Base-by-base conservation (phyloP, 768 basidiomycete species). In the Crassisporium funariophilum region DNA sequence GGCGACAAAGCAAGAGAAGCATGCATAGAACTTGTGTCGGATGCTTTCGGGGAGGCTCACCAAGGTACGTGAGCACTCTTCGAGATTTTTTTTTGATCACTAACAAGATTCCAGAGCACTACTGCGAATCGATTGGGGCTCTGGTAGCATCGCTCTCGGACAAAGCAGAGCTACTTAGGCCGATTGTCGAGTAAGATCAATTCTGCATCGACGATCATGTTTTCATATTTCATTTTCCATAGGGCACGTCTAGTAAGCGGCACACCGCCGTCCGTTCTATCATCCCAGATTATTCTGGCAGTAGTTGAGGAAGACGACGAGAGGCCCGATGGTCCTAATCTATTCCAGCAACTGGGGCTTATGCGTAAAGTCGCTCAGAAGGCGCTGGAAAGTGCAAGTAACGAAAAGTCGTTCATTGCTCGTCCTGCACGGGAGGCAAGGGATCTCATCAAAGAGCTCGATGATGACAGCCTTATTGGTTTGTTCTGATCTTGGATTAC, bases 361-460 rank as follows among this genome's bases (percentile, higher is more conserved):
- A 66, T 87, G 23, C 76, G 76, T 5, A 77, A 68, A 33, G 80
- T 94, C 3, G 81, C 86, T 0, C 80, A 85, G 62, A 93, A 93
- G 62, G 75, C 88, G 3, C 70, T 82, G 41, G 84, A 87, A 52
- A 81, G 84, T 56, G 76, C 79, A 1, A 81, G 75, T 2, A 83
- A 76, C 50, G 90, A 93, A 34, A 79, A 79, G 25, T 82, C 88
- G 2, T 73, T 78, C 15, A 81, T 95, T 34, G 76, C 88, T 8
- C 74, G 91, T 36, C 91, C 91, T 0, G 87, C 91, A 5, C 73
- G 92, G 35, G 91, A 95, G 59, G 86, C 93, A 2, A 76, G 84
- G 50, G 93, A 95, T 41, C 46, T 86, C 17, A 59, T 95, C 21
- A 78, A 71, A 53, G 66, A 66, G 38, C 49, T 78, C 41, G 68